Conservation (phyloP, 176 grass and related monocot species). For the Oryza glumipatula region DNA sequence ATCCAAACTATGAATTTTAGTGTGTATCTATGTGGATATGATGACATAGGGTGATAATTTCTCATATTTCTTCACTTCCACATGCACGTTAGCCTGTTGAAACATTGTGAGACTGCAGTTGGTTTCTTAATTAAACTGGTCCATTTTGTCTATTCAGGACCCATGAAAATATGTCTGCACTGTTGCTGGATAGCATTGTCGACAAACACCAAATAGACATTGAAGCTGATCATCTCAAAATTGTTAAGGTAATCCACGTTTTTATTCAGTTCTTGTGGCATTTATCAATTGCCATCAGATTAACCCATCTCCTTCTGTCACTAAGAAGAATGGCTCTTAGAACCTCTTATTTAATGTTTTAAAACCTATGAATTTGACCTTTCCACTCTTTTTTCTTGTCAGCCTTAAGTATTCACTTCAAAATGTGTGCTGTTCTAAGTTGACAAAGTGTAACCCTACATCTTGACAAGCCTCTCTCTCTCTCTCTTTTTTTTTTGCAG, state of each 20-base stretch:
- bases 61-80: not conserved
- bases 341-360: not conserved
- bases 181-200: slow-evolving; percentile 80
- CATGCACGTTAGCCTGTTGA: slow-evolving; percentile 4
- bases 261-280: slow-evolving; percentile 16
- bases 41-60: not conserved
- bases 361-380: too few species aligned
- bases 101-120: not conserved
- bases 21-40: not conserved
- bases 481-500: slow-evolving; percentile 24
- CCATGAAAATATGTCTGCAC: slow-evolving; percentile 84
- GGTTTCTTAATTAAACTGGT: not conserved
- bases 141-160: slow-evolving; percentile 60
- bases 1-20: not conserved
- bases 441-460: not conserved
- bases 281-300: not conserved
- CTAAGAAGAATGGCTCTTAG: not conserved
- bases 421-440: not conserved
- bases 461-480: not conserved
- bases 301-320: not conserved
- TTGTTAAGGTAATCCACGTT: slow-evolving; percentile 65
- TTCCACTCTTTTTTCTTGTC: too few species aligned
- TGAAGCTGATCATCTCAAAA: slow-evolving; percentile 67
- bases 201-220: slow-evolving; percentile 92
- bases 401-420: slow-evolving; percentile 9